A percentile compares a stretch with the other conserved stretches of the same genome.
Conservation (phyloP, 306 rosid species). For the Cicer judaicum region DNA sequence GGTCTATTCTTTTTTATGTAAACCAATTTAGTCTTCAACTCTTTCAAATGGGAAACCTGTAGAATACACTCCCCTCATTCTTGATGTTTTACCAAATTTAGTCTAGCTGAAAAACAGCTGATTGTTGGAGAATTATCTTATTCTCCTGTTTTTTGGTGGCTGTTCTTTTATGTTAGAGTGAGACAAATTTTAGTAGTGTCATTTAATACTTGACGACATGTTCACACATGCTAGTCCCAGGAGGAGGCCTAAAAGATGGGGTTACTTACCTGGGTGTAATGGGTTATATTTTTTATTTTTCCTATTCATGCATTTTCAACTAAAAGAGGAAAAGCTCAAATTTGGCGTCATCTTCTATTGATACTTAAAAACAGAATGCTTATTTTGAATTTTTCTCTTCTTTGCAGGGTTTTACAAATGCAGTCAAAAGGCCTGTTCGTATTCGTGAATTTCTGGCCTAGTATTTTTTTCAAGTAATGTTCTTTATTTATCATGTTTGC, state of each 20-base stretch:
- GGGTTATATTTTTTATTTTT: constrained; percentile 3
- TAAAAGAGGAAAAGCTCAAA: background rate
- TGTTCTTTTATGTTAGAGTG: background rate
- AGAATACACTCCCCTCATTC: background rate
- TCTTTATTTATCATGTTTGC: constrained; percentile 16
- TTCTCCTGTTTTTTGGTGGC: constrained; percentile 14
- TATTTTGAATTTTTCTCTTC: constrained; percentile 23
- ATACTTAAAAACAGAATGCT: constrained; percentile 21
- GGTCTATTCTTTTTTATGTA: background rate
- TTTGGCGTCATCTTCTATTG: background rate
- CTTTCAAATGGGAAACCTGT: constrained; percentile 1
- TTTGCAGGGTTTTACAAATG: constrained; percentile 90
- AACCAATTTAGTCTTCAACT: constrained; percentile 5
- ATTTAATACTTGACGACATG: constrained; percentile 15
- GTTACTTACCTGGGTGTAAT: background rate
- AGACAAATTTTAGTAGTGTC: background rate
- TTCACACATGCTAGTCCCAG: background rate
- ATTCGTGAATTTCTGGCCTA: constrained; percentile 74
- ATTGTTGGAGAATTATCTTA: background rate
- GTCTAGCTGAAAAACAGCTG: background rate
- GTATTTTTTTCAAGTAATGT: constrained; percentile 30
- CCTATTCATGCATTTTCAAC: background rate
- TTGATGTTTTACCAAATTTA: constrained; percentile 12
- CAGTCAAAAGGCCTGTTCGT: constrained; percentile 90
- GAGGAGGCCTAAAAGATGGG: background rate